Percentiles rank a stretch among this genome's conserved stretches.
phyloP scores from a whole-genome alignment of 345 rosid genomes.

The Syzygium grande region DNA sequence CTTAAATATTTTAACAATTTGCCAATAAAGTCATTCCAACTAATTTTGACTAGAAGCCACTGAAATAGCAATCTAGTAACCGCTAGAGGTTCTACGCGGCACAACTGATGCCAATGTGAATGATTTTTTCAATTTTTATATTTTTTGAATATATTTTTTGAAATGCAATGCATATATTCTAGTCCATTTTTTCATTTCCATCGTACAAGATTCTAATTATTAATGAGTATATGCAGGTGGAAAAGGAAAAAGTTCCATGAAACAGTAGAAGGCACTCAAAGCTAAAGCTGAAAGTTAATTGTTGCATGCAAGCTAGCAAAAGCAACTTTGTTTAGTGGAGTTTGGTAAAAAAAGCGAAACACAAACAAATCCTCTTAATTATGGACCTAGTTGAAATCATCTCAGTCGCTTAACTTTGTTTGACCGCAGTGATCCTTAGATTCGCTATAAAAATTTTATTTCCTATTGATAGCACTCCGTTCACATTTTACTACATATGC shows the following conservation, averaged over 20 bases:
- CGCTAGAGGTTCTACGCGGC: not conserved
- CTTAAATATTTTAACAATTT: not conserved
- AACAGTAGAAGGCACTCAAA: not conserved
- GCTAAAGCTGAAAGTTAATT: not conserved
- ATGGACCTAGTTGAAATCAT: not conserved
- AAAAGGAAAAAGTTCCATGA: not conserved
- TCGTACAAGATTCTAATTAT: not conserved
- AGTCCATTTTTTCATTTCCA: not conserved
- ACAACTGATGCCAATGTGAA: fast-evolving
- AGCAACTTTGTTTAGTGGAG: not conserved
- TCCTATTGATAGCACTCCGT: not conserved
- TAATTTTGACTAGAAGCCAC: not conserved
- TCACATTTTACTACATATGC: not conserved
- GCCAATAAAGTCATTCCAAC: fast-evolving
- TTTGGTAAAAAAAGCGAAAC: not conserved
- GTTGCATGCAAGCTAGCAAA: not conserved
- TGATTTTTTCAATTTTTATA: not conserved
- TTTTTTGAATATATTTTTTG: not conserved
- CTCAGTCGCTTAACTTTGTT: not conserved
- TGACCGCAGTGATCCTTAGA: not conserved
- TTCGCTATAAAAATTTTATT: not conserved
- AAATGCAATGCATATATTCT: not conserved
- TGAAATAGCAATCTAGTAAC: not conserved
- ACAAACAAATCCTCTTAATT: not conserved
- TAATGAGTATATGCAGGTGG: not conserved